Base-by-base conservation (phyloP, 1,284 basidiomycete species). In the Caloboletus inedulis region DNA sequence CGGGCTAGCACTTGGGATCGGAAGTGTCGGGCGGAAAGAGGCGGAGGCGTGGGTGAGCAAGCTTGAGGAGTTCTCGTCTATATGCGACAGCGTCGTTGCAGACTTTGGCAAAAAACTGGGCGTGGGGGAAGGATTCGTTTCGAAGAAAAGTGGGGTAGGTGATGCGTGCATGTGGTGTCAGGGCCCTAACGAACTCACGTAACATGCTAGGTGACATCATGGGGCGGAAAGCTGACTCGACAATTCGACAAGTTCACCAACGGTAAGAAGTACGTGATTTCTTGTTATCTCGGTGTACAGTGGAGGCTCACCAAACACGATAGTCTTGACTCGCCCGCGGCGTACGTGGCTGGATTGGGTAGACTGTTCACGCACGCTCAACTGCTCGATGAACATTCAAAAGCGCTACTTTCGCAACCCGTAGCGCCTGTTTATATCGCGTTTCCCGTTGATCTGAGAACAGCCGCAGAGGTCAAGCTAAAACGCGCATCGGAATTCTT, bases 241-340 rank as follows among this genome's bases (percentile, higher is more conserved):
- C 84, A 85, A 59, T 80, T 97, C 60, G 94, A 97, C 72, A 91
- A 93, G 69, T 85, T 98, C 63, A 92, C 92, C 36, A 93, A 87
- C 59, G 89, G 87, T 53, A 93, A 93, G 73, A 91, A 89, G 93
- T 95, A 67, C 64, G 85, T 75, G 51, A 42, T 59, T 54, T 55
- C 23, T 46, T 43, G 25, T 53, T 43, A 25, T 56, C 45, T 54
- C 40, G 21, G 12, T 42, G 23, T 43, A 35, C 50, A 40, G 59
- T 37, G 27, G 33, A 48, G 40, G 53, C 52, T 62, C 39, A 62
- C 47, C 54, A 31, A 40, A 51, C 37, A 35, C 46, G 42, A 57
- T 63, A 95, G 91, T 63, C 77, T 93, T 49, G 94, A 98, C 69
- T 93, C 91, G 19, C 90, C 92, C 2, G 85, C 88, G 3, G 80